Base-by-base conservation (phyloP, 2,329 filamentous ascomycete genomes). In the Leptodontidium sp. region DNA sequence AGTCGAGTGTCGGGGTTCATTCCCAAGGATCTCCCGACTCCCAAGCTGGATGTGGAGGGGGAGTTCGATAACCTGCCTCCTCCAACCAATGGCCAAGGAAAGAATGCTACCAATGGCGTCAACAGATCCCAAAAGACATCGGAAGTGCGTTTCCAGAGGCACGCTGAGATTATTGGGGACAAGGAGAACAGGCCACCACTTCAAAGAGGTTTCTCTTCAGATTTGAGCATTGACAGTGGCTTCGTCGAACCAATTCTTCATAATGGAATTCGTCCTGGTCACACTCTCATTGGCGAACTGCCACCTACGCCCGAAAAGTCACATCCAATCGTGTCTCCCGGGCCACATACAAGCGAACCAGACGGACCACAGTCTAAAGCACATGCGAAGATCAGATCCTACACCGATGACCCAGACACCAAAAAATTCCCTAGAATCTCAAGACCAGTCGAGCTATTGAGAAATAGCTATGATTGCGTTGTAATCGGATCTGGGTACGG, bases 401-500 rank as follows among this genome's bases (percentile, higher is more conserved):
- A 79, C 53, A 74, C 67, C 4, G 77, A 79, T 68, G 75, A 79
- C 59, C 65, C 73, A n/a, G 61, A 73, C 15, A 67, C 52, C 7
- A 74, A 75, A 53, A 50, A 67, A 32, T 88, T 84, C 69, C 87
- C 86, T 1, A 82, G 87, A 1, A 84, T 90, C 68, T 87, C 86
- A 26, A 85, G 83, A 68, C 84, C 86, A 0, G 83, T 90, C 14
- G 85, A 89, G 75, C 79, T 88, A 32, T 84, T 91, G 76, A 82
- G 84, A 32, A 80, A 81, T 66, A 80, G 80, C 7, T 92, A 92
- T 72, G 90, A 92, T 78, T 86, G 86, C 49, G 84, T 92, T 12
- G 87, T 92, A 38, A 87, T 92, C 67, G 90, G 90, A 1, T 91
- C 88, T 11, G 90, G 90, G 0, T 92, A 92, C 77, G 90, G 90